Conservation (phyloP, 139 green algal genomes). For the Chlorella sorokiniana region DNA sequence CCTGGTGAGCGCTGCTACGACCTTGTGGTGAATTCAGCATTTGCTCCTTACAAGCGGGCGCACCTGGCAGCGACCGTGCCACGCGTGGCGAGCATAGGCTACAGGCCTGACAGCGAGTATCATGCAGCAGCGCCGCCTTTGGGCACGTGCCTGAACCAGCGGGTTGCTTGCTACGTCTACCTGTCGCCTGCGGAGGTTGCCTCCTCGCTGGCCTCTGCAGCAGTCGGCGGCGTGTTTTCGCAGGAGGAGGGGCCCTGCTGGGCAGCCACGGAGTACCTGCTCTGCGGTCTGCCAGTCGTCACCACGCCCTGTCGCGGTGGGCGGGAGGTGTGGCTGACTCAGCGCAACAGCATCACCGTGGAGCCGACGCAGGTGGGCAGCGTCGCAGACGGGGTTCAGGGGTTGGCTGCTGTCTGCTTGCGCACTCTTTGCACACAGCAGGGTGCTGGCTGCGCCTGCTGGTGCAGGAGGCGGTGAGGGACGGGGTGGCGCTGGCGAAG, state of each 20-base stretch:
- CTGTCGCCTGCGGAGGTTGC: not conserved
- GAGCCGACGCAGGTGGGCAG: not conserved
- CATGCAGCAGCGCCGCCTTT: not conserved
- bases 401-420: not conserved
- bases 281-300: slow-evolving; percentile 4
- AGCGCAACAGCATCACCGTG: not conserved
- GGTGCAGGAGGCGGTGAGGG: not conserved
- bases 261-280: slow-evolving; percentile 7
- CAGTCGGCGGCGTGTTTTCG: not conserved
- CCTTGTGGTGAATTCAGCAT: not conserved
- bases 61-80: not conserved
- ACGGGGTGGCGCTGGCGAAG: not conserved
- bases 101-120: not conserved
- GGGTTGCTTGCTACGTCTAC: not conserved
- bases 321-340: not conserved
- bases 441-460: not conserved
- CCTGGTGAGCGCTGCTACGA: not conserved
- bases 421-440: not conserved
- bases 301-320: not conserved
- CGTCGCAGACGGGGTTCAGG: too few relatives aligned
- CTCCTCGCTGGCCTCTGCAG: not conserved
- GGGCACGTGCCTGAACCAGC: not conserved
- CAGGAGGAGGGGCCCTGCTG: slow-evolving; percentile 1
- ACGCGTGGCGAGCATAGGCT: not conserved
- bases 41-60: not conserved